These are phyloP conservation scores for Blastocystis sp. DNA, from an alignment of 352 stramenopile species.

Conservation along the genomic window DNA sequence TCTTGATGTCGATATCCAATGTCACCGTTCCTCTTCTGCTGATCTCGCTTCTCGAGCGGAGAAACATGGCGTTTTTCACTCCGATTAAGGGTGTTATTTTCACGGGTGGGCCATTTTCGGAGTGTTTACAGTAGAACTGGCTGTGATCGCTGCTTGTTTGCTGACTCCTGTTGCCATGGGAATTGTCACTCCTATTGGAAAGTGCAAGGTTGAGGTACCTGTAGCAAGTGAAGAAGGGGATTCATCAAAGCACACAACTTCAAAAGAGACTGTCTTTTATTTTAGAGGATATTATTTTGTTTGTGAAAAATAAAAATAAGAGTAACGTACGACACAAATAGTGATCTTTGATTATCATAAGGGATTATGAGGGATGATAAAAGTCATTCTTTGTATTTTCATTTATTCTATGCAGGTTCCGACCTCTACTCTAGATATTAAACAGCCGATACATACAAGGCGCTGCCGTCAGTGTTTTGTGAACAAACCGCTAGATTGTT, in stretches of 20 bases:
- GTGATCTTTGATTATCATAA: not conserved
- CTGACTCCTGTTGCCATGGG: constrained; percentile 19
- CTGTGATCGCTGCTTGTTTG: constrained; percentile 21
- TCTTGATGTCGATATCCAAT: constrained; percentile 14
- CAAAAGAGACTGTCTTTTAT: constrained; percentile 32
- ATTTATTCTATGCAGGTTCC: not conserved
- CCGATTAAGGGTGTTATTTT: constrained; percentile 50
- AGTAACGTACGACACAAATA: not conserved
- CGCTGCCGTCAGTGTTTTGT: not conserved
- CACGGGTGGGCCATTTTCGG: not conserved
- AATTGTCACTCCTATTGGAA: constrained; percentile 31
- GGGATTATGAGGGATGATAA: not conserved
- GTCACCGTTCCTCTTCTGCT: constrained; percentile 30
- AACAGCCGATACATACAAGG: not conserved
- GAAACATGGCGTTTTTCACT: constrained; percentile 51
- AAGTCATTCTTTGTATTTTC: not conserved
- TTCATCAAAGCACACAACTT: not conserved
- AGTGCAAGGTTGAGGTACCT: not conserved
- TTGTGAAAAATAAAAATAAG: not conserved
- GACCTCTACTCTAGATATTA: not conserved
- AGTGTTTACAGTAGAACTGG: constrained; percentile 23
- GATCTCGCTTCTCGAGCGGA: constrained; percentile 9
- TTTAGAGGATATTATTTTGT: constrained; percentile 56
- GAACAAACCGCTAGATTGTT: not conserved
- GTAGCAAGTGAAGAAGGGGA: not conserved